These are phyloP conservation scores for Ophiocordyceps australis DNA, from an alignment of 2,329 filamentous ascomycete species.

Conservation along the genomic window DNA sequence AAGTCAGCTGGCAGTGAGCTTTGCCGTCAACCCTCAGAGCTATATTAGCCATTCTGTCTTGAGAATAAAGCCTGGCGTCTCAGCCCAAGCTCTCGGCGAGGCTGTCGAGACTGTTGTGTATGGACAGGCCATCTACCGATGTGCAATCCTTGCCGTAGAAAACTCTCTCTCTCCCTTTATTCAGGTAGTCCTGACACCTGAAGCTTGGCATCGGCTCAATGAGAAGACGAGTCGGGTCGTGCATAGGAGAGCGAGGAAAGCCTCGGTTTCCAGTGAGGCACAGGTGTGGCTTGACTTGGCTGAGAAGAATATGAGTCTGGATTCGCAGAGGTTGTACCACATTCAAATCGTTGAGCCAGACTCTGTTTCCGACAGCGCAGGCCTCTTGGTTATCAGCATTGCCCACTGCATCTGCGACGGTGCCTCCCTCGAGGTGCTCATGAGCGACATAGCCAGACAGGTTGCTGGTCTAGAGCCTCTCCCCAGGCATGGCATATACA, in stretches of 20 bases:
- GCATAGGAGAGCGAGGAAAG: constrained; percentile 3
- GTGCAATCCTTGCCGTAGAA: constrained; percentile 12
- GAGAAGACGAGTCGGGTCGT: neutral
- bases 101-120: constrained; percentile 9
- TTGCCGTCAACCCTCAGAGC: constrained; percentile 8
- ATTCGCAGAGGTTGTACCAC: constrained; percentile 4
- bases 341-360: constrained; percentile 1
- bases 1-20: constrained; percentile 15
- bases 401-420: constrained; percentile 18
- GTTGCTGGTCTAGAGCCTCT: constrained; percentile 4
- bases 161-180: constrained; percentile 15
- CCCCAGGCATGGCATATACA: constrained; percentile 3
- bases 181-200: constrained; percentile 9
- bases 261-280: constrained; percentile 2
- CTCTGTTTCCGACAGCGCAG: neutral
- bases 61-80: constrained; percentile 6
- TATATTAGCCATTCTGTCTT: constrained; percentile 1
- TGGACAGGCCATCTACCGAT: constrained; percentile 13
- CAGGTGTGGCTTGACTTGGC: constrained; percentile 3
- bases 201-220: constrained; percentile 2
- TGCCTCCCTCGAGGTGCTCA: constrained; percentile 13
- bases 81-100: constrained; percentile 6
- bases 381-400: constrained; percentile 11
- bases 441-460: constrained; percentile 10
- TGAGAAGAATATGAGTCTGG: constrained; percentile 6